Conservation (phyloP, 1,284 basidiomycete species). For the Porphyrellus sp. region DNA sequence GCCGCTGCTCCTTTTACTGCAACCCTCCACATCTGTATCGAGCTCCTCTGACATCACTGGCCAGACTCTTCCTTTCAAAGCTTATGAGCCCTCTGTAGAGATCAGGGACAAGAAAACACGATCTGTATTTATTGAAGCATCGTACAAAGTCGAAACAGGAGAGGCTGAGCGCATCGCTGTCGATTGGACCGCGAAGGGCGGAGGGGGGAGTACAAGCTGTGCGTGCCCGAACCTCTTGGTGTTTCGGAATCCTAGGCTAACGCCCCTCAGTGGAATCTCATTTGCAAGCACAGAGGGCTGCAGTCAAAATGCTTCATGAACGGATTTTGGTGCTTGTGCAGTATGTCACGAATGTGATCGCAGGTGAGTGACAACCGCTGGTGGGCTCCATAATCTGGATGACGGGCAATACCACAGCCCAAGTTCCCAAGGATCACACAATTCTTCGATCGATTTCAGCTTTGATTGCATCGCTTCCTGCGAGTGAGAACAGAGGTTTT, state of each 20-base stretch:
- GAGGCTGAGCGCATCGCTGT: conserved; percentile 98
- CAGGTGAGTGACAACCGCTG: conserved; percentile 48
- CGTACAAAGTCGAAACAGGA: conserved; percentile 91
- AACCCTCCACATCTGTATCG: conserved; percentile 50
- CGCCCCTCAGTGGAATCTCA: conserved; percentile 74
- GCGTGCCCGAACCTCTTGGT: conserved; percentile 35
- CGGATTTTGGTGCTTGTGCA: conserved; percentile 79
- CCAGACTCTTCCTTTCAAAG: conserved; percentile 78
- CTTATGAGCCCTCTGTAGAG: conserved; percentile 87
- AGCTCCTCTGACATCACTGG: conserved; percentile 55
- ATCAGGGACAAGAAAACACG: conserved; percentile 74
- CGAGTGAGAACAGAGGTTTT: conserved; percentile 77
- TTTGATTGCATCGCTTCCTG: conserved; percentile 82
- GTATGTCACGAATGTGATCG: conserved; percentile 76
- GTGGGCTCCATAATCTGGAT: neutral
- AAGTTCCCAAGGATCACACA: conserved; percentile 70
- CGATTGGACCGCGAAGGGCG: conserved; percentile 91
- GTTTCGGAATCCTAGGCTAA: conserved; percentile 1
- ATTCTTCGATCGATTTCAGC: conserved; percentile 83
- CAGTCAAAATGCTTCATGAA: conserved; percentile 94
- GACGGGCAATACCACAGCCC: conserved; percentile 42
- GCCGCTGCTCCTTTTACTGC: conserved; percentile 71
- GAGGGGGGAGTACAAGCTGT: conserved; percentile 78
- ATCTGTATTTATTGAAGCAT: conserved; percentile 77
- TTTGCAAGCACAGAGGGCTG: conserved; percentile 88